Evolutionary conservation across 2,329 filamentous ascomycete genomes (phyloP).

Genomic region (Alternaria incomplexa): DNA sequence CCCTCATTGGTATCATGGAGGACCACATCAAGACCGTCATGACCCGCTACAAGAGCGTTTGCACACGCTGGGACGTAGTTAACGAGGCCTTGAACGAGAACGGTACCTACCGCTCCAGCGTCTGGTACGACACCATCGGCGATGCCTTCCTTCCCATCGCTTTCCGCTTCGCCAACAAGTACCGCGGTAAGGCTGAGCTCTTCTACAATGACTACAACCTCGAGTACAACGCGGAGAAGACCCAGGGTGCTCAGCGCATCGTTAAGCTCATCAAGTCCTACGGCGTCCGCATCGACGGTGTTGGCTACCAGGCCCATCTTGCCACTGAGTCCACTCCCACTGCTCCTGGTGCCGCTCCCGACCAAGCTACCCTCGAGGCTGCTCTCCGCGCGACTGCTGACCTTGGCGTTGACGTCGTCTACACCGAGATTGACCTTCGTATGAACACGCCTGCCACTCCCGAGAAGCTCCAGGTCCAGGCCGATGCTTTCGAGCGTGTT

Average conservation of each 20-base stretch:
- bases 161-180: conserved; percentile 50
- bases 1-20: conserved; percentile 49
- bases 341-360: conserved; percentile 50
- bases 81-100: conserved; percentile 49
- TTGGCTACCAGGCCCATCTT: conserved; percentile 68
- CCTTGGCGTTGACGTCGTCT: conserved; percentile 63
- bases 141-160: conserved; percentile 55
- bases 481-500: conserved; percentile 54
- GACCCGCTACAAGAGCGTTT: conserved; percentile 48
- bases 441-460: conserved; percentile 54
- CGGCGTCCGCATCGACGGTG: conserved; percentile 62
- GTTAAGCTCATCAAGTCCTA: conserved; percentile 51
- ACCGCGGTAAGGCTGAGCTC: conserved; percentile 49
- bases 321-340: conserved; percentile 60
- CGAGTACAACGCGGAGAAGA: conserved; percentile 59
- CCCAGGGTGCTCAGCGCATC: conserved; percentile 43
- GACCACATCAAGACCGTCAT: conserved; percentile 51
- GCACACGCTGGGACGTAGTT: conserved; percentile 50
- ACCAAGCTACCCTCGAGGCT: conserved; percentile 52
- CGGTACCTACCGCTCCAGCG: conserved; percentile 51
- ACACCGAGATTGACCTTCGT: conserved; percentile 68
- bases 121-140: conserved; percentile 54
- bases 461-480: conserved; percentile 55
- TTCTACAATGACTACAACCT: conserved; percentile 72
- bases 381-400: conserved; percentile 60